Base-by-base conservation (phyloP, 176 grass and related monocot species). In the Bromus sterilis region DNA sequence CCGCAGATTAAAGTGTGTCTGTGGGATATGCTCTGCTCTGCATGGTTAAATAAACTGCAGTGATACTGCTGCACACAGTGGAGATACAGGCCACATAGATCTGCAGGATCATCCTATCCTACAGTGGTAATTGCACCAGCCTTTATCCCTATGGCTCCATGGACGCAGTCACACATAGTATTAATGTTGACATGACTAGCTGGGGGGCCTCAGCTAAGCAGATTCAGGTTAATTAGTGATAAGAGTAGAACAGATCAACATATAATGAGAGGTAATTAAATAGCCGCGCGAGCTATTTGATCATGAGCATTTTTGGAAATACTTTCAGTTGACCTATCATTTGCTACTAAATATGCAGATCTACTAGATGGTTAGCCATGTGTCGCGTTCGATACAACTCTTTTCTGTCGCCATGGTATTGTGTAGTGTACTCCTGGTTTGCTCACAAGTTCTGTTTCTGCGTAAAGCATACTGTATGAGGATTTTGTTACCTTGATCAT, bases 401-500 rank as follows among this genome's bases (percentile, higher is more conserved):
- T 51, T 51, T 20, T 49, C 46, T 20, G 46, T 18, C 16, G 46
- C 25, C 57, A 63, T 46, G 43, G 43, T 57, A 5, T 23, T 31
- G 30, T 48, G 21, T 55, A 53, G 49, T 76, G 13, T 37, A 76
- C 20, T 20, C 35, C 35, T 26, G 25, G 23, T 77, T 58, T 39
- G 20, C 36, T 76, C 33, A 57, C 11, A 59, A 26, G 21, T 73
- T 32, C 16, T 16, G 26, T 48, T 28, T 46, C 16, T 30, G 43
- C 49, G 21, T 53, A 53, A 53, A n/a, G 49, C 70, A 53, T 13
- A n/a, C 56, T 42, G 9, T 56, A 12, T 43, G 35, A 32, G 34
- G 18, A 33, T 53, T 74, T 74, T 74, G 75, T 58, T 60, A 40
- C 75, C 55, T 59, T 60, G 35, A 16, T 77, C 75, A 77, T 77